Conservation (phyloP, 805 yeast genomes). For the Metschnikowia continentalis region DNA sequence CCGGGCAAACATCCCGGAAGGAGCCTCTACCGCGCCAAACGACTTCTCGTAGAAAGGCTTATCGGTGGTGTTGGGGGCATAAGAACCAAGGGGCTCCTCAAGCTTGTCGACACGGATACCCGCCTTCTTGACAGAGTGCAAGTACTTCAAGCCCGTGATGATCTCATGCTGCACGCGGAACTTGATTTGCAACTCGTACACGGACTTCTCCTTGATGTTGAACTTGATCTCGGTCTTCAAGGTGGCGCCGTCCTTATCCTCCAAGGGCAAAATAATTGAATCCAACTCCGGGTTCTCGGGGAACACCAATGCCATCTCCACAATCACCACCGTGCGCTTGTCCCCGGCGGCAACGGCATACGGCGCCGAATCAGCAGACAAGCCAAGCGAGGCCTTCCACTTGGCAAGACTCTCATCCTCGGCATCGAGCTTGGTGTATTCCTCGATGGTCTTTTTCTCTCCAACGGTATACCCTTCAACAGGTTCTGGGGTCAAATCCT, state of each 20-base stretch:
- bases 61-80: slow-evolving; percentile 79
- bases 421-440: slow-evolving; percentile 78
- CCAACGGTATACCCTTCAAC: slow-evolving; percentile 62
- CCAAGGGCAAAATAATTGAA: slow-evolving; percentile 67
- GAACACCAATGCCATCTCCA: slow-evolving; percentile 68
- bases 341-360: slow-evolving; percentile 70
- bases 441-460: slow-evolving; percentile 75
- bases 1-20: slow-evolving; percentile 83
- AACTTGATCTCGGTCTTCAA: slow-evolving; percentile 63
- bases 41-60: slow-evolving; percentile 70
- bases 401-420: slow-evolving; percentile 86
- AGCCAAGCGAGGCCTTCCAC: slow-evolving; percentile 88
- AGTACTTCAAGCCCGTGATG: slow-evolving; percentile 83
- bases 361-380: slow-evolving; percentile 49
- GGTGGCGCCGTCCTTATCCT: slow-evolving; percentile 52
- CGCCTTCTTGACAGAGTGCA: slow-evolving; percentile 79
- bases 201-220: slow-evolving; percentile 72
- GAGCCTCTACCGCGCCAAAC: slow-evolving; percentile 71
- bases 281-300: slow-evolving; percentile 52
- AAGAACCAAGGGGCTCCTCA: slow-evolving; percentile 87
- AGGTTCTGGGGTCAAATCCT: slow-evolving; percentile 57
- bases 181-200: slow-evolving; percentile 66
- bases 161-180: slow-evolving; percentile 88
- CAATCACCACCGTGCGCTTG: slow-evolving; percentile 70
- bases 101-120: slow-evolving; percentile 83